Evolutionary conservation across 495 filamentous ascomycete species (phyloP).

Genomic region (Penicillium waksmanii): DNA sequence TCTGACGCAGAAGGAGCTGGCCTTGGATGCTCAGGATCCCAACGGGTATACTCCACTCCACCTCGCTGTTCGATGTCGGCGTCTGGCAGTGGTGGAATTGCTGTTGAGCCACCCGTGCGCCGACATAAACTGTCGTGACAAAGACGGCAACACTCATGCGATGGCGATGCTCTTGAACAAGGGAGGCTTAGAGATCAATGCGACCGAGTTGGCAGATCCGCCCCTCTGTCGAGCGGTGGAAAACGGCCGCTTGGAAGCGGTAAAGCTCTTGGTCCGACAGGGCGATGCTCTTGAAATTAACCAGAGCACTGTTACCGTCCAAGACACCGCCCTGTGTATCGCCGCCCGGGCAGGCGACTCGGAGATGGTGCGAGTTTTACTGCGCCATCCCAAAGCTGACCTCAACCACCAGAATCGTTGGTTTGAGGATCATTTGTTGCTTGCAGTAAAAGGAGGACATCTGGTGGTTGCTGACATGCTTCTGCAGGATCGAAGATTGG

Average conservation of each 20-base stretch:
- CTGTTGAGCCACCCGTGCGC: constrained; percentile 6
- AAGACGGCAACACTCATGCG: constrained; percentile 13
- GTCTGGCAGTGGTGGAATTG: constrained; percentile 12
- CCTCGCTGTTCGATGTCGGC: constrained; percentile 13
- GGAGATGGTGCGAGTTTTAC: too few species aligned
- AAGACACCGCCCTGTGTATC: too few species aligned
- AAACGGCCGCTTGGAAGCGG: background rate
- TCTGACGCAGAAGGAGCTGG: constrained; percentile 6
- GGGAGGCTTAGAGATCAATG: constrained; percentile 6
- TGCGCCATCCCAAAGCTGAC: too few species aligned
- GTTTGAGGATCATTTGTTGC: too few species aligned
- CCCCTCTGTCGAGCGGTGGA: background rate
- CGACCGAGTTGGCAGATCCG: constrained; percentile 3
- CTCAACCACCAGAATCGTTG: too few species aligned
- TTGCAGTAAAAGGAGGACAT: too few species aligned
- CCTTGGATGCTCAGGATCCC: constrained; percentile 4
- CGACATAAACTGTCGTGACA: constrained; percentile 11
- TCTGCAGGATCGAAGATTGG: too few species aligned
- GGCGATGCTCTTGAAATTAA: background rate
- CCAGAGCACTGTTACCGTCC: background rate
- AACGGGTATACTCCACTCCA: constrained; percentile 16
- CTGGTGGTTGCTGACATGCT: too few species aligned
- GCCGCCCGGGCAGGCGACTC: too few species aligned
- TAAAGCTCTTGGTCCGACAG: background rate
- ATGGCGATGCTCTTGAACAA: constrained; percentile 3